Evolutionary conservation across 202 grass and related monocot species (phyloP).

Genomic region (Alloteropsis angusta): DNA sequence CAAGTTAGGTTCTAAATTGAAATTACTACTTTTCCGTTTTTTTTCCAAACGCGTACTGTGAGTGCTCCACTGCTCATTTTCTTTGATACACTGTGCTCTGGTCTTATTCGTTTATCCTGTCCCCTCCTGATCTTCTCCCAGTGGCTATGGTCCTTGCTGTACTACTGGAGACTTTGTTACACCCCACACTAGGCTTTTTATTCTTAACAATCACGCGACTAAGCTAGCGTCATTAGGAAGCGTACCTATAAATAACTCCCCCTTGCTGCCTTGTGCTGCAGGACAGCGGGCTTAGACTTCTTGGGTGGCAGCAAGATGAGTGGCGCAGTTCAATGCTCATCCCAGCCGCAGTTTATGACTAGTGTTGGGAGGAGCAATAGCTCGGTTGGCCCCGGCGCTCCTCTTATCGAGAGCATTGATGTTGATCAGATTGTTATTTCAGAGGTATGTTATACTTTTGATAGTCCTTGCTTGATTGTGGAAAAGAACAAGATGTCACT

Average conservation of each 20-base stretch:
- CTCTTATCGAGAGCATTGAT: slow-evolving; percentile 81
- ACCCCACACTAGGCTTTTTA: background rate
- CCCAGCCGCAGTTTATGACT: slow-evolving; percentile 62
- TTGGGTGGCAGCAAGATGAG: slow-evolving; percentile 31
- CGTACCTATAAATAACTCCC: slow-evolving; percentile 35
- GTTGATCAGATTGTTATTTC: slow-evolving; percentile 76
- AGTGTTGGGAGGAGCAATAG: slow-evolving; percentile 30
- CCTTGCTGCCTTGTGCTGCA: slow-evolving; percentile 16
- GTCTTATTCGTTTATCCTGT: slow-evolving; percentile 22
- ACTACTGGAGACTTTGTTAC: slow-evolving; percentile 7
- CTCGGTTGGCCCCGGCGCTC: slow-evolving; percentile 46
- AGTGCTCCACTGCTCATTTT: background rate
- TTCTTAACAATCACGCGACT: slow-evolving; percentile 13
- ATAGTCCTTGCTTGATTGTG: background rate
- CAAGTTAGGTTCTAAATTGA: background rate
- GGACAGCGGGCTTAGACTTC: background rate
- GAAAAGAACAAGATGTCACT: background rate
- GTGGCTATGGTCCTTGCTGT: slow-evolving; percentile 25
- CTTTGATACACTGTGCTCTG: slow-evolving; percentile 6
- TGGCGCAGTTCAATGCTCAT: slow-evolving; percentile 18
- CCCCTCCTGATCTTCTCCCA: background rate
- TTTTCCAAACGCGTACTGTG: background rate
- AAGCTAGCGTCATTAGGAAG: slow-evolving; percentile 6
- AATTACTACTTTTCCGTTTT: background rate
- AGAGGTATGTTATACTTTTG: slow-evolving; percentile 48